Base-by-base conservation (phyloP, 2,329 filamentous ascomycete species). In the Lecanicillium sp. region DNA sequence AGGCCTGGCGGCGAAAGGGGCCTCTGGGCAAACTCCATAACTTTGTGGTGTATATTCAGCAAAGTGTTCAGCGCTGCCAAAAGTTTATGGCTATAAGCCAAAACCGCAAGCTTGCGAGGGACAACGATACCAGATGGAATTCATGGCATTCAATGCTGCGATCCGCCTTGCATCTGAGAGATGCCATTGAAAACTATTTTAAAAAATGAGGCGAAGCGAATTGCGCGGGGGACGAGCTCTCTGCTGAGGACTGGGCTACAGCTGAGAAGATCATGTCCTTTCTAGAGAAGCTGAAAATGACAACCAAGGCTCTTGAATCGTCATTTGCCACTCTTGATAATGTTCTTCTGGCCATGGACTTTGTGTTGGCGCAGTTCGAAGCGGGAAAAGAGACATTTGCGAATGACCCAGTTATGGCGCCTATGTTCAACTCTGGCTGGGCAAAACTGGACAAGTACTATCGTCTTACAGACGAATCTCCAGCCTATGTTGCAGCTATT, bases 161-260 rank as follows among this genome's bases (percentile, higher is more conserved):
- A 39, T 5, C 36, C 5, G 36, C 10, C 36, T 24, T 39, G 20
- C 5, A 39, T 23, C 10, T 24, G 12, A 23, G 32, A 35, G 36
- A 39, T 26, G 35, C 35, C 17, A 23, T 38, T 21, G 17, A 21
- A 38, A 23, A 10, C 35, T 38, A 38, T 38, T 20, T 38, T n/a
- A 38, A 23, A 9, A 38, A 38, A 38, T 38, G 15, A 9, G 35
- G 15, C 5, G 12, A 23, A n/a, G 35, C 35, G 9, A 38, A 38
- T 38, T 38, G 11, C 35, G 35, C 35, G 7, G 35, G 35, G 20
- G 35, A 38, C 35, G 35, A 38, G 35, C 35, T 38, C 35, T 38
- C 35, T 8, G 62, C 63, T 5, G 84, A 91, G 64, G 67, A 69
- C 0, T 87, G 87, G 39, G 67, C 74, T 45, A 87, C 87, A 5